A percentile compares a stretch with the other conserved stretches of the same genome.
These are phyloP conservation scores for Lepidopterella palustris DNA, from an alignment of 495 filamentous ascomycete genomes.

Conservation along the genomic window DNA sequence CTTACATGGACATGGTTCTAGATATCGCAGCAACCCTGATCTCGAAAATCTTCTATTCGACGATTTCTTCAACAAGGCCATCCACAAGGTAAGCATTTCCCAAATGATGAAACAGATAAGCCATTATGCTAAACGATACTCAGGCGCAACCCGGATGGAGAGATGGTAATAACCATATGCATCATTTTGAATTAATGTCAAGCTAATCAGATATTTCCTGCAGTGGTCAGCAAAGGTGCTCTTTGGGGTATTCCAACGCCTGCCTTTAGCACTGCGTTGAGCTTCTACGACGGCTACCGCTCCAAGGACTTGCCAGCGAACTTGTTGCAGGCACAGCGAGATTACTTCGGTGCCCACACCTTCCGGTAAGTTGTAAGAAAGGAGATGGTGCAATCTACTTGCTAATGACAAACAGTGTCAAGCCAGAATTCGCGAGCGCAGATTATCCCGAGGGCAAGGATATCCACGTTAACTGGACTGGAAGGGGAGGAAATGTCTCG, in stretches of 20 bases:
- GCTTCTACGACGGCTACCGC: slow-evolving; percentile 98
- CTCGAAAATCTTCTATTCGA: slow-evolving; percentile 98
- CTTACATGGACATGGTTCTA: slow-evolving; percentile 9
- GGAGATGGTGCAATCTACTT: neutral
- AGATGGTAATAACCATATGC: too few relatives aligned
- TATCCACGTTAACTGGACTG: slow-evolving; percentile 99
- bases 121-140: neutral
- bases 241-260: slow-evolving; percentile 91
- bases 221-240: slow-evolving; percentile 84
- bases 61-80: slow-evolving; percentile 98
- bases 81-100: slow-evolving; percentile 55
- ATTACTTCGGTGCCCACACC: slow-evolving; percentile 99
- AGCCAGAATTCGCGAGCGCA: slow-evolving; percentile 64
- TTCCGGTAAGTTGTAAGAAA: slow-evolving; percentile 46
- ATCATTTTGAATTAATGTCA: neutral
- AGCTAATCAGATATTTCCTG: too few relatives aligned
- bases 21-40: slow-evolving; percentile 85
- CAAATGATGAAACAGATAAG: neutral
- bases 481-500: slow-evolving; percentile 90
- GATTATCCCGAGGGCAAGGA: slow-evolving; percentile 83
- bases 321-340: slow-evolving; percentile 94
- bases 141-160: slow-evolving; percentile 87
- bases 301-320: slow-evolving; percentile 93
- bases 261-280: slow-evolving; percentile 90
- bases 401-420: slow-evolving; percentile 11